Percentiles rank a stretch among this genome's conserved stretches.
phyloP scores from a whole-genome alignment of 768 basidiomycete species.

The Mycena crocata region DNA sequence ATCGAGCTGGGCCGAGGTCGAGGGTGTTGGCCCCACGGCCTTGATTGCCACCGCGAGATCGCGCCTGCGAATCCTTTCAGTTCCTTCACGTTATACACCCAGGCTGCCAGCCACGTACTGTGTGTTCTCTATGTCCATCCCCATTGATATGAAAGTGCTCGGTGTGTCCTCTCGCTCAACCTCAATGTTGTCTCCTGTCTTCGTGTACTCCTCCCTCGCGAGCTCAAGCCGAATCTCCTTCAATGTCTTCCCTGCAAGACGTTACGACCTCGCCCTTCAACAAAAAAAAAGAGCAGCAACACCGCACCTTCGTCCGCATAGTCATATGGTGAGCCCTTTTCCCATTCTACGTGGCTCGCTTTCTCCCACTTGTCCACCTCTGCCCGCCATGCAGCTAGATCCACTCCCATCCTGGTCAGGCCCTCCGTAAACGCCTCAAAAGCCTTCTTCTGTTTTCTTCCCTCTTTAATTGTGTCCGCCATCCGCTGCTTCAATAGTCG shows the following conservation, averaged over 20 bases:
- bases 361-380: background rate
- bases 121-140: background rate
- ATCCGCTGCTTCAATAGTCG: background rate
- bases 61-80: background rate
- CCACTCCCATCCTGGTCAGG: background rate
- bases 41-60: background rate
- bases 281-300: no score
- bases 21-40: background rate
- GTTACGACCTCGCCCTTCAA: no score
- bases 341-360: background rate
- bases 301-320: background rate
- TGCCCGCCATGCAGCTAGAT: background rate
- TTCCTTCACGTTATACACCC: background rate
- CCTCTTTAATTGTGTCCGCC: conserved; percentile 1
- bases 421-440: background rate
- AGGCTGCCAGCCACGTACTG: background rate
- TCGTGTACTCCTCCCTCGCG: background rate
- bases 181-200: background rate
- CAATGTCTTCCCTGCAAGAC: background rate
- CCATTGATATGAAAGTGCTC: background rate
- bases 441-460: background rate
- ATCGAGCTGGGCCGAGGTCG: background rate
- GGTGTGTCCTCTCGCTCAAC: background rate
- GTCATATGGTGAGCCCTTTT: background rate
- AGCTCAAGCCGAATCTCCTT: background rate